These are phyloP conservation scores for Plasmopara halstedii DNA, from an alignment of 352 stramenopile species.

Conservation along the genomic window DNA sequence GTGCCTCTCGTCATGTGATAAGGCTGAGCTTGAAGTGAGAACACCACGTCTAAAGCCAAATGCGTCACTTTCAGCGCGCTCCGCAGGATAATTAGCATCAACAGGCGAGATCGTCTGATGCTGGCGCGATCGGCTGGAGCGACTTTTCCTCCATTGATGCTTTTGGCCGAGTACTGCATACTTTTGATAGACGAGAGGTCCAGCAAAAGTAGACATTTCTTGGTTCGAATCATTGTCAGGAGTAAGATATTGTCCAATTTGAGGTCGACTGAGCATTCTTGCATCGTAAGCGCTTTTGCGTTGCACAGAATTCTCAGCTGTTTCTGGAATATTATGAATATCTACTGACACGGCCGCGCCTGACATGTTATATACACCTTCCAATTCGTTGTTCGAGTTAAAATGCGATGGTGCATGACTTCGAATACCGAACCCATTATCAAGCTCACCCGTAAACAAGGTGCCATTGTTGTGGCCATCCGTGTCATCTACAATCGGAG, in stretches of 20 bases:
- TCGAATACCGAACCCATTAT: conserved; percentile 15
- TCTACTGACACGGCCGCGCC: conserved; percentile 19
- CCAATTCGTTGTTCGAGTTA: conserved; percentile 11
- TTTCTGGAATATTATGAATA: conserved; percentile 18
- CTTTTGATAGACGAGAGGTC: conserved; percentile 16
- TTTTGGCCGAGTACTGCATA: conserved; percentile 57
- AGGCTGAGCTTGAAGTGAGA: conserved; percentile 4
- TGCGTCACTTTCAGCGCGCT: conserved; percentile 3
- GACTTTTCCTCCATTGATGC: conserved; percentile 47
- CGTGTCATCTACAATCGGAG: conserved; percentile 35
- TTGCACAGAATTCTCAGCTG: conserved; percentile 20
- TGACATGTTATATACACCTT: conserved; percentile 2
- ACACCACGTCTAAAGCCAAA: conserved; percentile 15
- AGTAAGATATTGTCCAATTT: conserved; percentile 19
- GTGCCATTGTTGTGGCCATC: conserved; percentile 21
- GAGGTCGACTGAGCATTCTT: conserved; percentile 16
- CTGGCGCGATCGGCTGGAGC: conserved; percentile 26
- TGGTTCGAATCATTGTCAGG: conserved; percentile 27
- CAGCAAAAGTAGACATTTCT: conserved; percentile 14
- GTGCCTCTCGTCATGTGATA: conserved; percentile 8
- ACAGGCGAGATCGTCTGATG: conserved; percentile 38
- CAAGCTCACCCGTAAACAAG: conserved; percentile 15
- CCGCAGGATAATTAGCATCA: conserved; percentile 14
- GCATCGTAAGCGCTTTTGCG: conserved; percentile 17
- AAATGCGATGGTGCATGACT: conserved; percentile 1